Percentiles rank a stretch among this genome's conserved stretches.
phyloP scores from a whole-genome alignment of 495 filamentous ascomycete species.

The Thozetella sp. region DNA sequence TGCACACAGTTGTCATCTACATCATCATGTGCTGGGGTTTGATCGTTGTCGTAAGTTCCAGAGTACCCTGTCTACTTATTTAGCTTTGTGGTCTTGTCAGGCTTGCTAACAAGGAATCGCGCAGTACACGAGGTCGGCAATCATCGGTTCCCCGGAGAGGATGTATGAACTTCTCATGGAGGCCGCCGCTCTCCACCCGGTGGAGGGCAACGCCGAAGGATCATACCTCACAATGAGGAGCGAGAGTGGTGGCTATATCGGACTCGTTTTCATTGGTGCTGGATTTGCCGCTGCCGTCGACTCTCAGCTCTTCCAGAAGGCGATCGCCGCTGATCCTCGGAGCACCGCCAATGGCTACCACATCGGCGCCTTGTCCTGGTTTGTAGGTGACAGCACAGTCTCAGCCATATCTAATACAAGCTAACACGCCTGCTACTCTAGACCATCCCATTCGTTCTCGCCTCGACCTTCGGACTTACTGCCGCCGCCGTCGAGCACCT shows the following conservation, averaged over 20 bases:
- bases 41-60: not conserved
- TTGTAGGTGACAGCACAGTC: no score
- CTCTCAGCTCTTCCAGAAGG: conserved; percentile 50
- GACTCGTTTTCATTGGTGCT: conserved; percentile 39
- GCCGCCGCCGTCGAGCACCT: conserved; percentile 48
- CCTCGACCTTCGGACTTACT: conserved; percentile 48
- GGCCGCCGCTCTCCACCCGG: conserved; percentile 42
- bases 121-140: conserved; percentile 34
- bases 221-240: conserved; percentile 56
- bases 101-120: not conserved
- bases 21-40: conserved; percentile 30
- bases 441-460: conserved; percentile 53
- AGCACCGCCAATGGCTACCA: conserved; percentile 49
- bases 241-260: conserved; percentile 46
- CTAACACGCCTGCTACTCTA: no score
- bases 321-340: conserved; percentile 46
- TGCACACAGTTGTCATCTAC: conserved; percentile 33
- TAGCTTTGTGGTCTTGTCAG: conserved; percentile 37
- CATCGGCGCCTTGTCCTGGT: conserved; percentile 51
- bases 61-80: no score
- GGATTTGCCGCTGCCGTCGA: conserved; percentile 47
- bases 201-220: conserved; percentile 48
- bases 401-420: no score
- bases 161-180: conserved; percentile 51
- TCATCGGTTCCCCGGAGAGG: conserved; percentile 41